These are phyloP conservation scores for Phoma sp. DNA, from an alignment of 2,329 filamentous ascomycete genomes.

Conservation along the genomic window DNA sequence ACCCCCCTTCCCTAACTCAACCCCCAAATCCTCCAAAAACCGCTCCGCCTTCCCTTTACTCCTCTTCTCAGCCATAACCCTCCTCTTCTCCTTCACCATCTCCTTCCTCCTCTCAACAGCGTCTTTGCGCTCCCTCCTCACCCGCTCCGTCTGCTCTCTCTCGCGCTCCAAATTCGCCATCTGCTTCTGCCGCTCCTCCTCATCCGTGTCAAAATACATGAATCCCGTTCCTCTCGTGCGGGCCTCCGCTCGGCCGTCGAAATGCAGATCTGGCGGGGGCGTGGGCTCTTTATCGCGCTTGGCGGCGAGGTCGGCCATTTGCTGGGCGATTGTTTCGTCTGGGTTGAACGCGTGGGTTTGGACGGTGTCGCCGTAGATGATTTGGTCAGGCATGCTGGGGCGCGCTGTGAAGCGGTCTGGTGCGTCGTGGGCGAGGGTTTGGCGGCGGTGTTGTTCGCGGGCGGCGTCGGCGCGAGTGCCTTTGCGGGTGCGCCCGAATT, in stretches of 20 bases:
- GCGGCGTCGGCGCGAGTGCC: constrained; percentile 75
- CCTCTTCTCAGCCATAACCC: constrained; percentile 66
- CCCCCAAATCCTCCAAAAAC: constrained; percentile 67
- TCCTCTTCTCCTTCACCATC: constrained; percentile 66
- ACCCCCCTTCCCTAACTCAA: constrained; percentile 30
- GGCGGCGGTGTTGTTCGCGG: constrained; percentile 65
- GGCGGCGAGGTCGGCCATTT: constrained; percentile 80
- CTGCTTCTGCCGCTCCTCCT: constrained; percentile 70
- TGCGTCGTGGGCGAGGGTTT: constrained; percentile 58
- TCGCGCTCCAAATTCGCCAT: constrained; percentile 77
- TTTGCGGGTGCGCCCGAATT: constrained; percentile 83
- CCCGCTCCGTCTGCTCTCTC: constrained; percentile 71
- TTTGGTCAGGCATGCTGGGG: constrained; percentile 68
- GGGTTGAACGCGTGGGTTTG: constrained; percentile 85
- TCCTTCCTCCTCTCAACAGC: constrained; percentile 69
- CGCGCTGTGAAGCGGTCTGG: constrained; percentile 74
- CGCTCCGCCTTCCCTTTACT: constrained; percentile 73
- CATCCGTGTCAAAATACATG: constrained; percentile 85
- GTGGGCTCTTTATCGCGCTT: constrained; percentile 82
- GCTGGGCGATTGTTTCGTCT: constrained; percentile 66
- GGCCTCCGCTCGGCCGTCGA: constrained; percentile 84
- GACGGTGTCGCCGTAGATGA: constrained; percentile 87
- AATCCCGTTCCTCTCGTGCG: constrained; percentile 89
- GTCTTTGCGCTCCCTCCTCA: constrained; percentile 55
- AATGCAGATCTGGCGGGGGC: constrained; percentile 81